Conservation (phyloP, 306 rosid species). For the Herpetospermum pedunculosum region DNA sequence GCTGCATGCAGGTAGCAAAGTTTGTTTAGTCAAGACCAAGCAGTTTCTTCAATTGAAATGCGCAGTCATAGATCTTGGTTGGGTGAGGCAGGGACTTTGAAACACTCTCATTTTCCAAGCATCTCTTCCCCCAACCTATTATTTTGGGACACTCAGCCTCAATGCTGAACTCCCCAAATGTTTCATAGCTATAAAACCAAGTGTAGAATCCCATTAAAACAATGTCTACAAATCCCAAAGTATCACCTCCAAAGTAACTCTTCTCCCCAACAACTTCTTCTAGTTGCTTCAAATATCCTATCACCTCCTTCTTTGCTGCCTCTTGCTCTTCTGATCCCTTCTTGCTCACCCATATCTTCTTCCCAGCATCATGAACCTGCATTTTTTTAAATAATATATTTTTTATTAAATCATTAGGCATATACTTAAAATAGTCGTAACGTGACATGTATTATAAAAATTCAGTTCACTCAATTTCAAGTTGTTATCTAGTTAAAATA, state of each 20-base stretch:
- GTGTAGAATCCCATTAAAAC: background rate
- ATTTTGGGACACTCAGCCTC: background rate
- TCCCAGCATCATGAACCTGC: constrained; percentile 8
- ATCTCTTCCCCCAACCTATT: background rate
- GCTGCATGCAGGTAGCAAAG: too few species aligned
- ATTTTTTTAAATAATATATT: too few species aligned
- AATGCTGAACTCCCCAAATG: background rate
- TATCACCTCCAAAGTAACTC: constrained; percentile 23
- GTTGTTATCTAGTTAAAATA: too few species aligned
- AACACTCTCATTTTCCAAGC: background rate
- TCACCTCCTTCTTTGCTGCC: background rate
- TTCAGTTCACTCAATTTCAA: too few species aligned
- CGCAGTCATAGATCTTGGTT: background rate
- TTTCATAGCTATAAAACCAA: background rate
- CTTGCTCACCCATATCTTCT: constrained; percentile 2
- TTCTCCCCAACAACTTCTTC: constrained; percentile 25
- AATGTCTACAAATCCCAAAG: background rate
- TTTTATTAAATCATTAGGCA: too few species aligned
- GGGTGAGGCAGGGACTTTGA: background rate
- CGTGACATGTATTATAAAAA: too few species aligned
- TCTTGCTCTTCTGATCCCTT: constrained; percentile 15
- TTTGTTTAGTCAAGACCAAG: too few species aligned
- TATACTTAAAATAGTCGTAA: too few species aligned
- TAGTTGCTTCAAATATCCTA: background rate
- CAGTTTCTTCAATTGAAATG: background rate